Base-by-base conservation (phyloP, 208 protist species). In the Crithidia bombi region DNA sequence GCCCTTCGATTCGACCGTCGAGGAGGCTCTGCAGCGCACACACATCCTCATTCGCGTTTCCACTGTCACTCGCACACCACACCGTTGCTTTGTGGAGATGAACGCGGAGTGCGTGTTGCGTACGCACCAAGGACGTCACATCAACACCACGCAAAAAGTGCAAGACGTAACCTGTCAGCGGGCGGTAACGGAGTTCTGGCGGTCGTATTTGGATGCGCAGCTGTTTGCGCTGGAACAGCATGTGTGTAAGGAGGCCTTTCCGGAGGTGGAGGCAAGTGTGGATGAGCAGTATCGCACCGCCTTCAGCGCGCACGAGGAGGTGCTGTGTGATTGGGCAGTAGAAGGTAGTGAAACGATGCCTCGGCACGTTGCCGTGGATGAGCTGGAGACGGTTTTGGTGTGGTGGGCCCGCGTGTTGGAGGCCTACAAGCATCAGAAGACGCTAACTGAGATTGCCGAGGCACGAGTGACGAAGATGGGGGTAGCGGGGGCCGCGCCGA, bases 21-120 rank as follows among this genome's bases (percentile, higher is more conserved):
- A 65, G 25, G 32, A 32, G 3, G 44, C 32, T 0, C 30, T 87
- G n/a, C 28, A 50, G 0, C 12, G 25, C 0, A 78, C 72, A 1
- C 39, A 47, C 0, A 86, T 74, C 7, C 58, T 63, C 9, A 75
- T 81, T 36, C 70, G 49, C 25, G 55, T 91, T 17, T 73, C 57
- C n/a, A 41, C 5, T 17, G 73, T 91, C 19, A 82, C 77, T 1
- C 72, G 62, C 23, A 73, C 78, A 43, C 68, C 69, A 5, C 83
- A 91, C 47, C 67, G 71, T 56, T 91, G 85, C 75, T 86, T 82
- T 55, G 63, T 91, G 0, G 79, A 84, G 21, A 64, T 85, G 30
- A 58, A 41, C 32, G 77, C 79, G 9, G 65, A 30, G 14, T 55
- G 83, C 2, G 57, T 65, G 35, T 17, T 87, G 25, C 51, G 32